Evolutionary conservation across 371 early-diverging fungal genomes (phyloP), one percentile per base, ranked within the genome.

Genomic region (Mortierella sp.): DNA sequence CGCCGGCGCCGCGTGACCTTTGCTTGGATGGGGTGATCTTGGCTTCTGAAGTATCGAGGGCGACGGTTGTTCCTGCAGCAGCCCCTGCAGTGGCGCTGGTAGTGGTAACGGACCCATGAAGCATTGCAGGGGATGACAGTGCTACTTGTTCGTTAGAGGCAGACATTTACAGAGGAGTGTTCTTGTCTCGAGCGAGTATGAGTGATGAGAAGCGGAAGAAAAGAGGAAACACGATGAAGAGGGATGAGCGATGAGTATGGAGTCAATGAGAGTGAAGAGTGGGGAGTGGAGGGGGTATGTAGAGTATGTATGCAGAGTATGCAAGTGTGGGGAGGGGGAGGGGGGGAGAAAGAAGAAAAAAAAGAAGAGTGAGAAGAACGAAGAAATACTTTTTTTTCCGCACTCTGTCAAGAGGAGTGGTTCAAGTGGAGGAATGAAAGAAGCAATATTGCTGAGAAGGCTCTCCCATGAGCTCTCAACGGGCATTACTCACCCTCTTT

Each of bases 1-100:
- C 16, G 34, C 70, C 66, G 13, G 54, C 16, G 5, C 78, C 78
- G 26, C 70, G 70, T 39, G 78, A 76, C 56, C 45, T 60, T 46
- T 70, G 61, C 34, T 70, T 56, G 51, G 51, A 16, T 13, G 48
- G 3, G 3, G 48, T 7, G n/a, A 23, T 24, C 2, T 2, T 7
- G 2, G 61, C 12, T 10, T 10, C 42, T 26, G 55, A 24, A 21
- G 45, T 9, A 23, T 19, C 9, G 28, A 24, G 14, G 41, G 41
- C 28, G 6, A 24, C 19, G 27, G 26, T 18, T 34, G 61, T 31
- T 46, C 19, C 39, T 26, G 54, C 16, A 30, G 45, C 30, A 54
- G 43, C 31, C 18, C 55, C 10, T 12, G 48, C 23, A 30, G 66
- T 26, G 27, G 54, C 51, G 14, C 49, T 26, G 54, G 58, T 30